Base-by-base conservation (phyloP, 495 filamentous ascomycete species). In the Emericellopsis terricola region DNA sequence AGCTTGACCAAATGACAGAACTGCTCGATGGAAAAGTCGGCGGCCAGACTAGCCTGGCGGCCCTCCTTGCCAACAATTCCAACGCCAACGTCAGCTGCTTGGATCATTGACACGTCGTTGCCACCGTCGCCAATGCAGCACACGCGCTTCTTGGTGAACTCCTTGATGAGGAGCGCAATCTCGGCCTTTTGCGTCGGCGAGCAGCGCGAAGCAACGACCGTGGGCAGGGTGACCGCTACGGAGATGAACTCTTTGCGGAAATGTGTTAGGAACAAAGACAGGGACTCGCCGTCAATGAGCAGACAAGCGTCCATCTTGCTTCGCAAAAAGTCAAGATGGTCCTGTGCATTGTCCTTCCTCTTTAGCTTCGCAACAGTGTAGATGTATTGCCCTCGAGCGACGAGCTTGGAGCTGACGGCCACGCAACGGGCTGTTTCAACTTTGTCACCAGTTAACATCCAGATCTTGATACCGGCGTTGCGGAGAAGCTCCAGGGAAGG, bases 391-490 rank as follows among this genome's bases (percentile, higher is more conserved):
- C 85, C 84, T 36, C 91, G 64, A 5, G 84, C 74, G n/a, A 99
- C 87, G 15, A 99, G 63, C 55, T 94, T 94, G 14, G 86, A 78
- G 43, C 76, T 84, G 20, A 99, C 81, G 11, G 91, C 91, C 6
- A 99, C 87, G 54, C 91, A 99, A 19, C 87, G 75, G 9, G 91
- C 91, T 18, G 91, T 99, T 54, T 99, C 91, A 1, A 94, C 83
- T 55, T 99, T 99, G 62, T 99, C 91, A 19, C 91, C 91, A 0
- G 91, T 99, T 45, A 99, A 61, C 91, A 99, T 99, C 91, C 91
- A 99, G 36, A 96, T 94, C 56, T 93, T 94, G 49, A 99, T 82
- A n/a, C 91, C 91, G 7, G 91, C 91, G 50, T 99, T 96, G 39
- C 91, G 80, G 28, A 99, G 73, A 10, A 96, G 66, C 48, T 99